Percentiles rank a stretch among this genome's conserved stretches.
Conservation (phyloP, 441 rosid species). For the Arabidopsis hybrid region DNA sequence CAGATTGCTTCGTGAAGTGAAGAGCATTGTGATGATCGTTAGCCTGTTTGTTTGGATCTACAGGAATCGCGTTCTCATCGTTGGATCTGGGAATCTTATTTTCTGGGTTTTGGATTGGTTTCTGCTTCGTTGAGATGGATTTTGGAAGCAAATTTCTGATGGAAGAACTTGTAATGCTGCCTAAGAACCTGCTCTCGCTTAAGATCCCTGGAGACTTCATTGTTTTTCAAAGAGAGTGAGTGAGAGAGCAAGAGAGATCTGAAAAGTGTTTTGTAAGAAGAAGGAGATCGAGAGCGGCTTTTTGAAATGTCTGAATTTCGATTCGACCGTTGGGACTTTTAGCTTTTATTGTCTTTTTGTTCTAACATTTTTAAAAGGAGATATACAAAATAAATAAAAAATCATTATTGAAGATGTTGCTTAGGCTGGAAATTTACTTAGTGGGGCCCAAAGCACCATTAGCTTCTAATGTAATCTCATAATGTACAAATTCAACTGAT, state of each 20-base stretch:
- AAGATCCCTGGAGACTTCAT: slow-evolving; percentile 42
- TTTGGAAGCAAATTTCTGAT: slow-evolving; percentile 67
- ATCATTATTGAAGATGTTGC: neutral
- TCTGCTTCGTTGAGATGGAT: slow-evolving; percentile 63
- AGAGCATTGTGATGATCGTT: neutral
- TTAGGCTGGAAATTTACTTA: neutral
- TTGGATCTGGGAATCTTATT: slow-evolving; percentile 55
- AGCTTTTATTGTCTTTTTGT: neutral
- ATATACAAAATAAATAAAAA: neutral
- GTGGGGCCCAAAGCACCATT: neutral
- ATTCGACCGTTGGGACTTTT: slow-evolving; percentile 38
- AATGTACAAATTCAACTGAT: neutral
- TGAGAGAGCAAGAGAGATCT: slow-evolving; percentile 11
- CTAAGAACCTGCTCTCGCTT: slow-evolving; percentile 52
- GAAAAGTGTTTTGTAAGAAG: slow-evolving; percentile 1
- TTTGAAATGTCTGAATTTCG: slow-evolving; percentile 16
- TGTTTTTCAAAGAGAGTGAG: slow-evolving; percentile 11
- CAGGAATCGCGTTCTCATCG: slow-evolving; percentile 42
- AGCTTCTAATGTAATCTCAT: neutral
- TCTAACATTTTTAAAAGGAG: neutral
- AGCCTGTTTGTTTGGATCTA: slow-evolving; percentile 31
- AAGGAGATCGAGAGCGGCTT: slow-evolving; percentile 1
- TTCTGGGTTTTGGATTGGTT: slow-evolving; percentile 46
- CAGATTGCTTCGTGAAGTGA: slow-evolving; percentile 13
- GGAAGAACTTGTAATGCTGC: slow-evolving; percentile 62